A percentile compares a stretch with the other conserved stretches of the same genome.
phyloP scores from a whole-genome alignment of 2,329 filamentous ascomycete species.

The Fusarium sororula region DNA sequence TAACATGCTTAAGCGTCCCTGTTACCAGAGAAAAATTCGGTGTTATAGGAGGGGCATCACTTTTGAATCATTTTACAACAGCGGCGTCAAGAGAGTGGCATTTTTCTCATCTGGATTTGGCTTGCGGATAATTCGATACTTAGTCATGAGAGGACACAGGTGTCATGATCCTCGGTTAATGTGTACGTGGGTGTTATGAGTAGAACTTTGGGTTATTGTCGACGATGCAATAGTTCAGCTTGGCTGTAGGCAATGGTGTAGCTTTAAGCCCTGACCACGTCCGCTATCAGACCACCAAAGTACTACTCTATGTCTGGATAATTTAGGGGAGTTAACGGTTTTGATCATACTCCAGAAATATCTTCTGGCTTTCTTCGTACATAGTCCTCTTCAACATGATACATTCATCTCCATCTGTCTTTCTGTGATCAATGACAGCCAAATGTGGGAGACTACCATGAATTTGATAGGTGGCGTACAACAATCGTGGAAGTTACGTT shows the following conservation, averaged over 20 bases:
- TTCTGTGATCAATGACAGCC: background rate
- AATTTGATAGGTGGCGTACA: background rate
- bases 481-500: background rate
- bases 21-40: conserved; percentile 25
- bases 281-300: conserved; percentile 7
- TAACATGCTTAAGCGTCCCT: conserved; percentile 6
- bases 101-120: conserved; percentile 29
- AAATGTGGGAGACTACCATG: no score
- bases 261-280: background rate
- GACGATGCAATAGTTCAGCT: conserved; percentile 11
- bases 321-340: conserved; percentile 11
- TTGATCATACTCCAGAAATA: conserved; percentile 13
- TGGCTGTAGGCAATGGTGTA: background rate
- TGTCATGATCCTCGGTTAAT: conserved; percentile 32
- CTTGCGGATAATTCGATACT: conserved; percentile 31
- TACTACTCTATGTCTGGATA: background rate
- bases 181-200: conserved; percentile 18
- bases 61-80: conserved; percentile 30
- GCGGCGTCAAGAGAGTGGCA: conserved; percentile 37
- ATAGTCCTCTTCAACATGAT: conserved; percentile 35
- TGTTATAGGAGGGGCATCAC: conserved; percentile 11
- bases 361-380: conserved; percentile 26
- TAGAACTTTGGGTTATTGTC: conserved; percentile 8
- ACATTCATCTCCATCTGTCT: conserved; percentile 8
- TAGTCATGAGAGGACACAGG: conserved; percentile 17